phyloP scores from a whole-genome alignment of 2,329 filamentous ascomycete genomes.

The Metarhizium robertsii region DNA sequence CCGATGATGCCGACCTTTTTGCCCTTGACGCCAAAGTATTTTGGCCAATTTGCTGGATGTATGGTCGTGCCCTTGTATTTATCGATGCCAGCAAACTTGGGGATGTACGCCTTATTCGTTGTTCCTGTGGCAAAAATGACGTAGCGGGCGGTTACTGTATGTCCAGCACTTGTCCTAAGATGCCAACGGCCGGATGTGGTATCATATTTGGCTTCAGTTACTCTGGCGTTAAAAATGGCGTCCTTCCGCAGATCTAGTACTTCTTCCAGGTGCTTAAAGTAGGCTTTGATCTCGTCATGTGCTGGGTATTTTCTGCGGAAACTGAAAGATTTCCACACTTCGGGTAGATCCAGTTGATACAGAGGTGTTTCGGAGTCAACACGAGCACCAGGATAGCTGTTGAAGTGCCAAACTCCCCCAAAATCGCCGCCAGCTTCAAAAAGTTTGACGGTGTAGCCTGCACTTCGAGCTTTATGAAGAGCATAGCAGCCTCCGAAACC shows the following conservation, averaged over 20 bases:
- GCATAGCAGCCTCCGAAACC: conserved; percentile 16
- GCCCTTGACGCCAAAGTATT: conserved; percentile 6
- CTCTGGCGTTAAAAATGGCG: conserved; percentile 28
- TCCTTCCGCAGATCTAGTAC: conserved; percentile 8
- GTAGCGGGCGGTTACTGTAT: conserved; percentile 28
- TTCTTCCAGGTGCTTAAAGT: conserved; percentile 36
- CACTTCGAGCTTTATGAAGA: conserved; percentile 26
- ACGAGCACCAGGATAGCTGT: conserved; percentile 28
- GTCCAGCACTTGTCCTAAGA: conserved; percentile 31
- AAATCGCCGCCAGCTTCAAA: conserved; percentile 27
- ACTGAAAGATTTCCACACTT: conserved; percentile 33
- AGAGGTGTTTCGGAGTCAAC: conserved; percentile 26
- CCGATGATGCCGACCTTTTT: conserved; percentile 22
- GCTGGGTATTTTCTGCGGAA: conserved; percentile 32
- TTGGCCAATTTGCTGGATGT: not conserved
- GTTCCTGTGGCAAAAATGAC: conserved; percentile 38
- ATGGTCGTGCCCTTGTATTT: conserved; percentile 18
- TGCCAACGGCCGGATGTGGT: conserved; percentile 28
- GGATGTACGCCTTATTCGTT: conserved; percentile 31
- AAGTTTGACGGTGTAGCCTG: conserved; percentile 24
- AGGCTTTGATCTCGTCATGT: conserved; percentile 30
- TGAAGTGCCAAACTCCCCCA: conserved; percentile 36
- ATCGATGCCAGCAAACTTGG: conserved; percentile 21
- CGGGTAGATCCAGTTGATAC: conserved; percentile 26
- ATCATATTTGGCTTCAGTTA: not conserved